Evolutionary conservation across 108 stramenopile genomes (phyloP).

Genomic region (Skeletonema tropicum): DNA sequence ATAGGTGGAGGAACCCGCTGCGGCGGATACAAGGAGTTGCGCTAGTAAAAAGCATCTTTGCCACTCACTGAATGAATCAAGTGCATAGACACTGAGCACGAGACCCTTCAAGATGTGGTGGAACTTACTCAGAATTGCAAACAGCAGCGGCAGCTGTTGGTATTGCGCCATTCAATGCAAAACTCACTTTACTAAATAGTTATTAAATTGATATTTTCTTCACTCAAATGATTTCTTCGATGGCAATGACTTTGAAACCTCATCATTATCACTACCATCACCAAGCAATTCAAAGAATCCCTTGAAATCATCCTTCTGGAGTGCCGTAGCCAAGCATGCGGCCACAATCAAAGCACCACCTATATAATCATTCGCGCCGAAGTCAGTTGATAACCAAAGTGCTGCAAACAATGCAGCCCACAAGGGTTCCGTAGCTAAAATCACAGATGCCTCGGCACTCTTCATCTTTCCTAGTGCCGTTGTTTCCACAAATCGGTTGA

Average conservation of each 20-base stretch:
- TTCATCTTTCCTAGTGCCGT: slow-evolving; percentile 60
- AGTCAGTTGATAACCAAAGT: slow-evolving; percentile 41
- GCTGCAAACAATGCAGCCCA: slow-evolving; percentile 75
- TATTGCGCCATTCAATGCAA: no score
- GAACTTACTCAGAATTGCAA: no score
- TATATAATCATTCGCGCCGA: slow-evolving; percentile 50
- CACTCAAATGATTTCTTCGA: not conserved
- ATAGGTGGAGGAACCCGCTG: no score
- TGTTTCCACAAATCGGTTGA: slow-evolving; percentile 63
- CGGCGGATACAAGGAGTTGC: no score
- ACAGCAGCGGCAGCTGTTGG: no score
- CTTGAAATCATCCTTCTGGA: slow-evolving; percentile 12
- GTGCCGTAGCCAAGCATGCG: slow-evolving; percentile 57
- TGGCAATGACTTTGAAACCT: not conserved
- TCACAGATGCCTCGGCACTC: slow-evolving; percentile 65
- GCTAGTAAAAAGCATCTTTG: no score
- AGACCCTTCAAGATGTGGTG: no score
- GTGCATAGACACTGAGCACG: no score
- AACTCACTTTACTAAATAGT: not conserved
- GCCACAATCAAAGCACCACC: slow-evolving; percentile 62
- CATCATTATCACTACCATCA: slow-evolving; percentile 3
- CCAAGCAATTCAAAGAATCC: not conserved
- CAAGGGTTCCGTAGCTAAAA: slow-evolving; percentile 76
- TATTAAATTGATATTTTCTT: not conserved
- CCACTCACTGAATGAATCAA: no score